Evolutionary conservation across 164 flowering plant species (phyloP).

Genomic region (Nymphaea thermarum): DNA sequence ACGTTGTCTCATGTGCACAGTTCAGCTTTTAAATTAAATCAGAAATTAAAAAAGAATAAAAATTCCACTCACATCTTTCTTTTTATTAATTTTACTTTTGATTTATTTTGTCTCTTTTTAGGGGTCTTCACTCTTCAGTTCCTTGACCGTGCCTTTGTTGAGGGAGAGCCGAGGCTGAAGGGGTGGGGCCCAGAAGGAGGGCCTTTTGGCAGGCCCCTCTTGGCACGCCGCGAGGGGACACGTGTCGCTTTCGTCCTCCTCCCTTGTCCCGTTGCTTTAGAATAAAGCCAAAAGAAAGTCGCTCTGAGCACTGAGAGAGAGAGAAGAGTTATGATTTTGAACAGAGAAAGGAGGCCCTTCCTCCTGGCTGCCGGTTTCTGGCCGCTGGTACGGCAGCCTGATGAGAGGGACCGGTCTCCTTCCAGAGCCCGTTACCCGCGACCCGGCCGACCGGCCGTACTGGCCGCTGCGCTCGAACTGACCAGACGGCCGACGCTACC

Average conservation of each 20-base stretch:
- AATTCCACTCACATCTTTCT: no score
- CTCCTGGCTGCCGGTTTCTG: no score
- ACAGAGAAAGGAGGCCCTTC: no score
- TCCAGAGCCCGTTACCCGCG: no score
- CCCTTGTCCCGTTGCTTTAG: background rate
- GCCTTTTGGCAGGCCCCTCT: background rate
- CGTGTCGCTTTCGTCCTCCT: background rate
- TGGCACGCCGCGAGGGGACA: background rate
- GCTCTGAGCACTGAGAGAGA: background rate
- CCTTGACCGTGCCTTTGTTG: background rate
- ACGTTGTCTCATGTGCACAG: background rate
- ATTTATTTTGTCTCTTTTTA: background rate
- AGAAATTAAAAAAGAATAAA: no score
- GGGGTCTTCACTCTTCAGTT: background rate
- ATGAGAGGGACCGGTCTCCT: background rate
- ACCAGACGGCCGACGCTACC: no score
- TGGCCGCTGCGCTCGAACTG: background rate
- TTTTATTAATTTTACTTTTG: background rate
- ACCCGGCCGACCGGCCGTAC: no score
- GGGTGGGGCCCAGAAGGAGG: no score
- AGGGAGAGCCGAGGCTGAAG: background rate
- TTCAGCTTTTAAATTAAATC: background rate
- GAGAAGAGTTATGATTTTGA: background rate
- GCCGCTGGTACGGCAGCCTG: background rate
- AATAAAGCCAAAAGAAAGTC: background rate